phyloP scores from a whole-genome alignment of 768 basidiomycete species.

The Mycena chlorophos region DNA sequence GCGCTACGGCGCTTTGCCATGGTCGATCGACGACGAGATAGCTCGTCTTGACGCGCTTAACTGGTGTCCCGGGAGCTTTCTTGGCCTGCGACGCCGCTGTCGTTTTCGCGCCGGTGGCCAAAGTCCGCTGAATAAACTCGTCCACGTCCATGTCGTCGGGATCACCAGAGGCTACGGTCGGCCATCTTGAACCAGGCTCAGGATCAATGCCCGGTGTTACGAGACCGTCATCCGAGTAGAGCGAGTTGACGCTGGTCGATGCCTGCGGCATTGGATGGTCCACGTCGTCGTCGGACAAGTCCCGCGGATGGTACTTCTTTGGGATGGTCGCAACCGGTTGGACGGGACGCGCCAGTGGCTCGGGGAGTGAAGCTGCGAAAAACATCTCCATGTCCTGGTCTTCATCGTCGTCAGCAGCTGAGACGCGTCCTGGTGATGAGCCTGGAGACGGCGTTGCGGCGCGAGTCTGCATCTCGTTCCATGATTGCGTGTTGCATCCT shows the following conservation, averaged over 20 bases:
- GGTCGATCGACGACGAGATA: constrained; percentile 60
- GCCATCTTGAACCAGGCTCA: constrained; percentile 62
- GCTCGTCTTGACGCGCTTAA: constrained; percentile 70
- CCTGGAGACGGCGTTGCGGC: constrained; percentile 46
- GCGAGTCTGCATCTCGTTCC: constrained; percentile 44
- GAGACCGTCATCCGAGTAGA: constrained; percentile 65
- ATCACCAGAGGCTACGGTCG: constrained; percentile 42
- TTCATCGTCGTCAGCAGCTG: constrained; percentile 29
- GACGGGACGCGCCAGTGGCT: constrained; percentile 52
- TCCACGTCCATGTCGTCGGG: constrained; percentile 53
- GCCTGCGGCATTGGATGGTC: constrained; percentile 50
- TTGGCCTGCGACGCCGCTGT: constrained; percentile 44
- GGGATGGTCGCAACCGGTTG: constrained; percentile 42
- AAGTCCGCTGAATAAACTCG: constrained; percentile 69
- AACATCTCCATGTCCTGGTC: constrained; percentile 60
- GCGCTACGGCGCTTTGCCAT: constrained; percentile 79
- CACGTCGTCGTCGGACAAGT: constrained; percentile 64
- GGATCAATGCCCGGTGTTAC: constrained; percentile 67
- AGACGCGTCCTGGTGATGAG: constrained; percentile 44
- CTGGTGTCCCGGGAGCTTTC: constrained; percentile 76
- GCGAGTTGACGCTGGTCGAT: constrained; percentile 64
- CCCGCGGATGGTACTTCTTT: constrained; percentile 70
- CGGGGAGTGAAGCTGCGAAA: constrained; percentile 46
- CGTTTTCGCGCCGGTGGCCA: constrained; percentile 57
- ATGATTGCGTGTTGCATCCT: constrained; percentile 34